Conservation (phyloP, 2,329 filamentous ascomycete genomes). For the Trichocomaceae sp. region DNA sequence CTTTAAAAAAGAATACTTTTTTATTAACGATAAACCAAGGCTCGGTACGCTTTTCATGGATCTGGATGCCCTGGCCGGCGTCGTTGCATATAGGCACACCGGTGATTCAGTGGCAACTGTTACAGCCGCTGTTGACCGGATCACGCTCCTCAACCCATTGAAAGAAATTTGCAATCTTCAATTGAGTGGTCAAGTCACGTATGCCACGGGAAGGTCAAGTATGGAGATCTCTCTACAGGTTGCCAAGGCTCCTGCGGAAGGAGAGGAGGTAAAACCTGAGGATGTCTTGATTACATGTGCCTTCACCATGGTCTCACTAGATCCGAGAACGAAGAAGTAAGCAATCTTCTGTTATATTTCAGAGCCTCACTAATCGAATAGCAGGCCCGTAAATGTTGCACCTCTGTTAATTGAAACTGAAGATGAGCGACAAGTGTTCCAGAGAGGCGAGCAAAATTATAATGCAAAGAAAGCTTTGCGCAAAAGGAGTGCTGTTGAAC, state of each 20-base stretch:
- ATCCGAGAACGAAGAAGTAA: conserved; percentile 59
- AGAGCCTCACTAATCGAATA: conserved; percentile 12
- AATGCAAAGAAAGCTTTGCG: conserved; percentile 59
- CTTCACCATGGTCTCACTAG: conserved; percentile 71
- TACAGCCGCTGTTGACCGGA: conserved; percentile 58
- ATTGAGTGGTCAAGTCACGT: conserved; percentile 62
- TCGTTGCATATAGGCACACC: conserved; percentile 68
- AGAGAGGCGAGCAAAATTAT: conserved; percentile 59
- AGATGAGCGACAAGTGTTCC: conserved; percentile 59
- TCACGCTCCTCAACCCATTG: conserved; percentile 62
- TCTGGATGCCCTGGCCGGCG: conserved; percentile 67
- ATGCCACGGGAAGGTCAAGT: conserved; percentile 65
- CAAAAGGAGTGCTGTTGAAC: conserved; percentile 55
- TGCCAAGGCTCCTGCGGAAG: conserved; percentile 57
- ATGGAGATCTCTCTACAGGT: conserved; percentile 70
- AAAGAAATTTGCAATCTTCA: conserved; percentile 74
- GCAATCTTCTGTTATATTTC: conserved; percentile 10
- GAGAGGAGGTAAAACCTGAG: conserved; percentile 49
- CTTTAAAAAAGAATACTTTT: not conserved
- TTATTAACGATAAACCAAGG: conserved; percentile 27
- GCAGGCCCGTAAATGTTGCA: conserved; percentile 55
- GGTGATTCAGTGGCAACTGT: conserved; percentile 59
- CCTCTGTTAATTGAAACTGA: conserved; percentile 56
- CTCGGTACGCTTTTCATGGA: conserved; percentile 74
- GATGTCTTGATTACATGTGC: conserved; percentile 65